Evolutionary conservation across 305 asterid genomes (phyloP), one percentile per base, ranked within the genome.

Genomic region (Fraxinus baroniana): DNA sequence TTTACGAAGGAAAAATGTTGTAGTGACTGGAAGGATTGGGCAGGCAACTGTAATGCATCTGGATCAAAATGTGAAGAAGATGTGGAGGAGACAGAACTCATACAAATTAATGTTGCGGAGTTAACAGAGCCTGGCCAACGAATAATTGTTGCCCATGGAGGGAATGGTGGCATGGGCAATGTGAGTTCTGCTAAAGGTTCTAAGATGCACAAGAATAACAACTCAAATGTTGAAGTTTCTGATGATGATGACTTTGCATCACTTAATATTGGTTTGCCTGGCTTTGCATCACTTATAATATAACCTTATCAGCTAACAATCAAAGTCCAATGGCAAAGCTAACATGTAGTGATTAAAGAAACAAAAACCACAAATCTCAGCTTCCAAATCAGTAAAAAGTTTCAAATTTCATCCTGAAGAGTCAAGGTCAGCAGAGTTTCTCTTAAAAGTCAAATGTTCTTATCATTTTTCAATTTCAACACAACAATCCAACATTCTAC

Each of bases 111-210:
- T 84, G 93, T 95, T 83, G 97, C 94, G 60, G 99, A 95, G 87
- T 76, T 94, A 80, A 95, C 95, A 35, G 91, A 90, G 78, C 92
- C 93, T 70, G 97, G 98, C 76, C 94, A 94, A 81, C 93, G 32
- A 78, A 86, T 94, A 90, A 83, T 88, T 57, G 86, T 95, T 79
- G 98, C 98, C 41, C 88, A n/a, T 60, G 99, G 99, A 84, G 99
- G 97, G 46, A 89, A 86, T 28, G 99, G 99, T 18, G 97, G 98
- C 84, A 83, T 90, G 64, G 99, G 99, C 26, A 95, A 94, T 83
- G 46, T 90, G 46, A 90, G 88, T 39, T 74, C 77, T 57, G 72
- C 84, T 26, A 91, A 79, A 82, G 49, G 80, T 22, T 82, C 82
- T 64, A 87, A 80, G 78, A 77, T 4, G 28, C 74, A 33, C 73